phyloP scores from a whole-genome alignment of 2,329 filamentous ascomycete genomes.

The Pseudogymnoascus sp. region DNA sequence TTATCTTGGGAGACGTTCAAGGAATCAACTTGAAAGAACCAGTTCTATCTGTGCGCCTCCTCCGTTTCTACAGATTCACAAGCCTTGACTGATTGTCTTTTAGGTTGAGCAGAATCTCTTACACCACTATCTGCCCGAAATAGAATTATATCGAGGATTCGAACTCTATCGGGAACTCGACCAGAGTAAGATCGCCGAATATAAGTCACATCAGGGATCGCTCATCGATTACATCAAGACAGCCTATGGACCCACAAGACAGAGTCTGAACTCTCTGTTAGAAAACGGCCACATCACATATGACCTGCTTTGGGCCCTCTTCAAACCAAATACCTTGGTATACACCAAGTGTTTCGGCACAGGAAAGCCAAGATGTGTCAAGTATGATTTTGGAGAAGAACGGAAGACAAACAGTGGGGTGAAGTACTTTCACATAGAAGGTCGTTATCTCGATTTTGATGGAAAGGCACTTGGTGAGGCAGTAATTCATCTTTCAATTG shows the following conservation, averaged over 20 bases:
- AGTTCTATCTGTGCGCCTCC: slow-evolving; percentile 7
- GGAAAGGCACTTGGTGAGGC: slow-evolving; percentile 23
- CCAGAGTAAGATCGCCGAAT: neutral
- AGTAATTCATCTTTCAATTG: slow-evolving; percentile 19
- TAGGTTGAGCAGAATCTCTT: slow-evolving; percentile 16
- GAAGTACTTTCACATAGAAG: slow-evolving; percentile 14
- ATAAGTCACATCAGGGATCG: slow-evolving; percentile 18
- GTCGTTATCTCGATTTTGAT: slow-evolving; percentile 27
- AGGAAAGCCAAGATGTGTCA: slow-evolving; percentile 10
- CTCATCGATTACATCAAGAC: slow-evolving; percentile 8
- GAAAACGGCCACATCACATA: slow-evolving; percentile 9
- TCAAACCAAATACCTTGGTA: slow-evolving; percentile 9
- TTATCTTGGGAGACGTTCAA: slow-evolving; percentile 7
- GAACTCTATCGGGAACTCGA: neutral
- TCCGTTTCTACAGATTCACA: neutral
- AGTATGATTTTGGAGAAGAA: slow-evolving; percentile 11
- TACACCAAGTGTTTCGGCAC: slow-evolving; percentile 10
- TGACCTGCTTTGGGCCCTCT: slow-evolving; percentile 12
- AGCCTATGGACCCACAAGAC: neutral
- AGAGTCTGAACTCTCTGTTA: neutral
- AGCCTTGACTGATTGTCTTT: slow-evolving; percentile 11
- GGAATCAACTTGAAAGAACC: slow-evolving; percentile 10
- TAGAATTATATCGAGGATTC: slow-evolving; percentile 11
- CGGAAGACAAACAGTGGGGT: slow-evolving; percentile 2
- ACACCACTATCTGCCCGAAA: slow-evolving; percentile 15